Evolutionary conservation across 176 grass and related monocot species (phyloP), one percentile per base, ranked within the genome.

Genomic region (Urochloa ruziziensis): DNA sequence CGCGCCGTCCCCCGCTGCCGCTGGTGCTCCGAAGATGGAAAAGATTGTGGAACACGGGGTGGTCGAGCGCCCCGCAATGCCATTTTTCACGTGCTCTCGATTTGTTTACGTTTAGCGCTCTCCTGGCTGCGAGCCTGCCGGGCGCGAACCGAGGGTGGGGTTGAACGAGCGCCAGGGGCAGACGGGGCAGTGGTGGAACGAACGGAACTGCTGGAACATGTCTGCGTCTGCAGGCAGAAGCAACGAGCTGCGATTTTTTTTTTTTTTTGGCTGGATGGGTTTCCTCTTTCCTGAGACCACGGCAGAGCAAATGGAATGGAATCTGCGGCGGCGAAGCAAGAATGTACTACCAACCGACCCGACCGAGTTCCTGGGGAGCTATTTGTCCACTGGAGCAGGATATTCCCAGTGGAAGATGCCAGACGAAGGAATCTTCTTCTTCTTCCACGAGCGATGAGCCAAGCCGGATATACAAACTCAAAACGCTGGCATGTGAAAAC

Each of bases 341-440:
- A 4, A 23, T 24, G 36, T n/a, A n/a, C n/a, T 36, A 17, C 21
- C 19, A 29, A 39, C 23, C 15, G 33, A 3, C 32, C n/a, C n/a
- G n/a, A n/a, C 62, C 28, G 2, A 46, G 12, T 1, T 46, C 6
- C 49, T 21, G 49, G 18, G n/a, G n/a, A n/a, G n/a, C n/a, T n/a
- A n/a, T n/a, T n/a, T n/a, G n/a, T n/a, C n/a, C n/a, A n/a, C n/a
- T 40, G 12, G 25, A 67, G 6, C 17, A 25, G 73, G 27, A 59
- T 68, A 77, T 77, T 58, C 82, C 53, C 19, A 19, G 25, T 12
- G 53, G 61, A 21, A 84, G 17, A 84, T 76, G 72, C 53, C 35
- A 70, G 16, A 10, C 17, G 16, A 57, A 1, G 51, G 66, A 58
- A 70, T 33, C 58, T 78, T 21, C 32, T 2, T 25, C 52, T 21